Conservation (phyloP, 2,329 filamentous ascomycete genomes). For the Neofusicoccum cordaticola region DNA sequence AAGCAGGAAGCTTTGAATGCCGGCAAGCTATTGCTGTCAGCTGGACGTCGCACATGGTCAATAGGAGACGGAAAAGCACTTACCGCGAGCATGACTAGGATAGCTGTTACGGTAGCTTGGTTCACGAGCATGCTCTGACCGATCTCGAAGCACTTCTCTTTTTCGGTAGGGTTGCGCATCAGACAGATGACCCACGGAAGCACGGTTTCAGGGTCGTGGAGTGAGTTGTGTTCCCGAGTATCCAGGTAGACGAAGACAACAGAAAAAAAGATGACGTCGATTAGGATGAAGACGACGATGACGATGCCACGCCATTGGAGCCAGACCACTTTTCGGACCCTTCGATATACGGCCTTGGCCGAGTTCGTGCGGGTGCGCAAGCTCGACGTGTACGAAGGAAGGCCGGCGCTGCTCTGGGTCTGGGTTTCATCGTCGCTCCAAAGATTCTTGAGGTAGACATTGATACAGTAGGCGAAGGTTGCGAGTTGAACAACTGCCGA, state of each 20-base stretch:
- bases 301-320: slow-evolving; percentile 93
- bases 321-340: slow-evolving; percentile 80
- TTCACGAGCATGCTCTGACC: slow-evolving; percentile 65
- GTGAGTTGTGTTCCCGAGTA: slow-evolving; percentile 55
- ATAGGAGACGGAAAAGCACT: slow-evolving; percentile 34
- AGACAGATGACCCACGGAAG: slow-evolving; percentile 72
- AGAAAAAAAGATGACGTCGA: slow-evolving; percentile 91
- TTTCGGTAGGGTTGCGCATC: slow-evolving; percentile 55
- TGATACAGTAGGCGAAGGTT: slow-evolving; percentile 83
- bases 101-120: slow-evolving; percentile 73
- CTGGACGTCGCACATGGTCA: neutral
- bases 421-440: slow-evolving; percentile 69
- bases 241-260: slow-evolving; percentile 85
- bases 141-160: slow-evolving; percentile 61
- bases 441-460: slow-evolving; percentile 85
- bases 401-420: slow-evolving; percentile 58
- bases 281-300: slow-evolving; percentile 84
- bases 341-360: slow-evolving; percentile 81
- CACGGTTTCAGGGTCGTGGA: slow-evolving; percentile 56
- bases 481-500: slow-evolving; percentile 78
- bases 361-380: slow-evolving; percentile 65
- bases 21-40: slow-evolving; percentile 54
- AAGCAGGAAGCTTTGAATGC: slow-evolving; percentile 79
- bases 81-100: slow-evolving; percentile 78
- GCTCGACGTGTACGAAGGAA: slow-evolving; percentile 67